Evolutionary conservation across 2,329 filamentous ascomycete genomes (phyloP).

Genomic region (Neopestalotiopsis clavispora): DNA sequence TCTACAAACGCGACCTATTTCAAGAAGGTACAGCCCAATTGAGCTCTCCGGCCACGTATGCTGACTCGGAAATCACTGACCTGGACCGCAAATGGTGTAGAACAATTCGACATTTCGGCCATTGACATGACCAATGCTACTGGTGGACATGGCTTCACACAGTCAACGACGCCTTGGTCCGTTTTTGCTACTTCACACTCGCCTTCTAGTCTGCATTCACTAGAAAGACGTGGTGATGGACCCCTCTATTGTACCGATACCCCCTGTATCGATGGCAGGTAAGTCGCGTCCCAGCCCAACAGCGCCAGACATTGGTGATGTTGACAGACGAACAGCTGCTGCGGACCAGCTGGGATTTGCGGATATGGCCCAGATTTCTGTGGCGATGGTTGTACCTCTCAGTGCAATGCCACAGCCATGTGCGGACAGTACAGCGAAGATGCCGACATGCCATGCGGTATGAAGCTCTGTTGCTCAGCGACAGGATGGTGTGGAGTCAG

Average conservation of each 20-base stretch:
- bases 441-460: slow-evolving; percentile 1
- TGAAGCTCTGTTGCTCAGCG: slow-evolving; percentile 11
- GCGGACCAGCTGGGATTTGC: background rate
- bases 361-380: slow-evolving; percentile 12
- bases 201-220: background rate
- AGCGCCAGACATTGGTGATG: background rate
- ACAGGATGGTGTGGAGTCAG: too few relatives aligned
- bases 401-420: slow-evolving; percentile 11
- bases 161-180: background rate
- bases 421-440: slow-evolving; percentile 7
- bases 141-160: too few relatives aligned
- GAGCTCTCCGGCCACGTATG: too few relatives aligned
- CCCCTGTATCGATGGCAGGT: slow-evolving; percentile 12
- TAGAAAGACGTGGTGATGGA: slow-evolving; percentile 1
- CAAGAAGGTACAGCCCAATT: too few relatives aligned
- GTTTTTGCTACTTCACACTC: slow-evolving; percentile 6
- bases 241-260: background rate
- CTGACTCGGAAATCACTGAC: too few relatives aligned
- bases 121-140: slow-evolving; percentile 1
- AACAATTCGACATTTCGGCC: background rate
- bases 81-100: background rate
- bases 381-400: background rate
- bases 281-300: background rate
- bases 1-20: background rate
- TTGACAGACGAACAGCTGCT: background rate